A percentile compares a stretch with the other conserved stretches of the same genome.
Conservation (phyloP, 192 early-diverging fungal genomes). For the Coemansia sp. region DNA sequence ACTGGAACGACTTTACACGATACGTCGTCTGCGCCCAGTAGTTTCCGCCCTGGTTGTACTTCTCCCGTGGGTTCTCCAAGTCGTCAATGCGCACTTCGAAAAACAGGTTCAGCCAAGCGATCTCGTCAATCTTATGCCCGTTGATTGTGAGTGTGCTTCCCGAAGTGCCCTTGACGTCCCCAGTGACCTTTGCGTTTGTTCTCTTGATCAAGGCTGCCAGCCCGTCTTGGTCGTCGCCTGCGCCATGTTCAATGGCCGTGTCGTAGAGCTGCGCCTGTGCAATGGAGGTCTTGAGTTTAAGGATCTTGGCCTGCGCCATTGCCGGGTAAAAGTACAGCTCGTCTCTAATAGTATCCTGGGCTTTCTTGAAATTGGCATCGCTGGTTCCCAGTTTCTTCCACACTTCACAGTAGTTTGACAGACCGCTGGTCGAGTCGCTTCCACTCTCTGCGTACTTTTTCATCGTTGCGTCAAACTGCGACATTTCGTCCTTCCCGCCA, state of each 20-base stretch:
- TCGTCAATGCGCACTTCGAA: slow-evolving; percentile 34
- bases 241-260: slow-evolving; percentile 45
- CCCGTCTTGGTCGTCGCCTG: slow-evolving; percentile 37
- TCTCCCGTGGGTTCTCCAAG: slow-evolving; percentile 40
- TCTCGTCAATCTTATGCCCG: slow-evolving; percentile 35
- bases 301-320: slow-evolving; percentile 22
- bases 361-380: slow-evolving; percentile 40
- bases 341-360: slow-evolving; percentile 41
- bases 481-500: slow-evolving; percentile 34
- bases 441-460: slow-evolving; percentile 15
- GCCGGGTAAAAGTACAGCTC: slow-evolving; percentile 42
- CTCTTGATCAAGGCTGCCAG: slow-evolving; percentile 24
- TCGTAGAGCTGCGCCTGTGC: slow-evolving; percentile 54
- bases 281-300: slow-evolving; percentile 34
- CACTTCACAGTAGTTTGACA: slow-evolving; percentile 49
- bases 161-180: slow-evolving; percentile 7
- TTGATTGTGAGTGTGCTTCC: slow-evolving; percentile 40
- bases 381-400: slow-evolving; percentile 42
- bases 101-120: slow-evolving; percentile 48
- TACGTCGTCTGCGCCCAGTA: slow-evolving; percentile 48
- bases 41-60: slow-evolving; percentile 22
- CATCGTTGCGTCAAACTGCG: slow-evolving; percentile 17
- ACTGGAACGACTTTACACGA: slow-evolving; percentile 51
- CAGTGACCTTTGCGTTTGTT: slow-evolving; percentile 19
- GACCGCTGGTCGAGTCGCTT: slow-evolving; percentile 29